Base-by-base conservation (phyloP, 768 basidiomycete species). In the Cystobasidium onofrii region DNA sequence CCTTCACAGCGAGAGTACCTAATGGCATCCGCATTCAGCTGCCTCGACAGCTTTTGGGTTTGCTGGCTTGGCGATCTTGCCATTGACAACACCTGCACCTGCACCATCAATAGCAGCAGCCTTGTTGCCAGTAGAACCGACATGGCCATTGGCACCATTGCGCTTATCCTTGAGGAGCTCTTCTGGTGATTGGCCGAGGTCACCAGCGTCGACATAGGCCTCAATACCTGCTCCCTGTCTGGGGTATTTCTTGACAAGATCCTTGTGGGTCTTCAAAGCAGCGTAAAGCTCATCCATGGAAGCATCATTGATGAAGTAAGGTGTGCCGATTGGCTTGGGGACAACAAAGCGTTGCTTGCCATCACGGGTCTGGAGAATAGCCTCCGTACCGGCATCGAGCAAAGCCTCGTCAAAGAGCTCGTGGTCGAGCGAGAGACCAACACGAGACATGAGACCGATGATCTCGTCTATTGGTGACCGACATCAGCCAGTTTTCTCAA, bases 261-360 rank as follows among this genome's bases (percentile, higher is more conserved):
- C 74, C 77, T 82, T 82, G 81, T 82, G 81, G 23, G 75, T 75
- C 70, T 77, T 76, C 41, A 82, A 76, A 54, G 77, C 79, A 13
- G 77, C 66, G 64, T 66, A 74, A 43, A 82, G 79, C 76, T 82
- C 81, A 29, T 78, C 78, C 63, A 77, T 77, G 18, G 80, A 74
- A 43, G 81, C 79, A 76, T 82, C 81, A 79, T 82, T 82, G 77
- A 82, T 77, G 79, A 82, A 82, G 73, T 76, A 65, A 64, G 80
- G 81, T 60, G 80, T 79, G 39, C 81, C 81, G 66, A 81, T 80
- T 39, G 80, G 79, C 70, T 80, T 77, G 39, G 81, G 81, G 23
- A 81, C 78, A 36, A 80, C 81, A 78, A 82, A 81, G 65, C 81
- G 55, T 57, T 64, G 74, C 61, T 72, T 43, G 76, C 77, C 72